Conservation (phyloP, 169 alveolate genomes). For the Plasmodium yoelii region DNA sequence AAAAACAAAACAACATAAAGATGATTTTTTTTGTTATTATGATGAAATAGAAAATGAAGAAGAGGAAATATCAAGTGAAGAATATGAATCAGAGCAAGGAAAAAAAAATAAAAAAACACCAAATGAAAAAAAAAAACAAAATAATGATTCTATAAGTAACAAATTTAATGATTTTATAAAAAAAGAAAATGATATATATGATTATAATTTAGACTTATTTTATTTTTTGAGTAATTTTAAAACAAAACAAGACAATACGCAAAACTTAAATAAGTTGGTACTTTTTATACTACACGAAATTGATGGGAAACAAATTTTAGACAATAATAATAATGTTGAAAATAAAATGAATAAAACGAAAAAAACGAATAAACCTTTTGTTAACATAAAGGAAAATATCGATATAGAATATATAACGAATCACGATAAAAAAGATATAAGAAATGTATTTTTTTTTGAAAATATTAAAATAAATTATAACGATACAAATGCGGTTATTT, state of each 20-base stretch:
- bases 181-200: background rate
- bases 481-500: conserved; percentile 19
- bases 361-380: background rate
- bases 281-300: conserved; percentile 2
- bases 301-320: background rate
- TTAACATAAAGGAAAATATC: conserved; percentile 31
- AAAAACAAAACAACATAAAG: too few species aligned
- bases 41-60: background rate
- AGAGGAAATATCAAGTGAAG: background rate
- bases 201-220: conserved; percentile 22
- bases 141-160: conserved; percentile 1
- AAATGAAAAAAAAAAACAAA: conserved; percentile 11
- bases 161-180: background rate
- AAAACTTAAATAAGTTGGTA: background rate
- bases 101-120: conserved; percentile 1
- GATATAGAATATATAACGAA: conserved; percentile 28
- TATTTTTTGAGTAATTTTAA: background rate
- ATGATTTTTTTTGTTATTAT: background rate
- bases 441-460: conserved; percentile 43
- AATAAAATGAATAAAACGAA: background rate
- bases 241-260: background rate
- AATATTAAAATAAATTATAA: conserved; percentile 48
- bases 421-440: conserved; percentile 35
- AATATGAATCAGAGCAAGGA: background rate
- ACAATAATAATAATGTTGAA: background rate